Evolutionary conservation across 495 filamentous ascomycete genomes (phyloP).

Genomic region (Cercophora scortea): DNA sequence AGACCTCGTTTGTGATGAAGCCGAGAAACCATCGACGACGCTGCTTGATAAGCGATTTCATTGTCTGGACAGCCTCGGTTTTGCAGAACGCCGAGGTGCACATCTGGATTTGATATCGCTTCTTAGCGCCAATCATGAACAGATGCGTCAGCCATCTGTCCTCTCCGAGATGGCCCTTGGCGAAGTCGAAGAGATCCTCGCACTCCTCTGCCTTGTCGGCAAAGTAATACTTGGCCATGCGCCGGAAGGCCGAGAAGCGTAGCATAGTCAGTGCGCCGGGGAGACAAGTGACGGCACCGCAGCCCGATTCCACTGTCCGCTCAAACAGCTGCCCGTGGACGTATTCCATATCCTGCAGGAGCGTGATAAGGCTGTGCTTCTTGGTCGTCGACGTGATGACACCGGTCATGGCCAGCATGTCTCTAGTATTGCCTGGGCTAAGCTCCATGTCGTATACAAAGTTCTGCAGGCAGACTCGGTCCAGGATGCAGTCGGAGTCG

Average conservation of each 20-base stretch:
- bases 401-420: slow-evolving; percentile 97
- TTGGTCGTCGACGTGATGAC: slow-evolving; percentile 92
- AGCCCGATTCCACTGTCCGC: slow-evolving; percentile 90
- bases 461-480: slow-evolving; percentile 89
- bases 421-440: slow-evolving; percentile 83
- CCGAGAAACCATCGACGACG: slow-evolving; percentile 95
- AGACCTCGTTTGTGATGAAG: slow-evolving; percentile 97
- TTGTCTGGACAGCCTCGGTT: slow-evolving; percentile 91
- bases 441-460: slow-evolving; percentile 99
- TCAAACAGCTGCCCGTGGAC: slow-evolving; percentile 97
- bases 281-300: slow-evolving; percentile 90
- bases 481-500: slow-evolving; percentile 95
- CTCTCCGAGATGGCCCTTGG: slow-evolving; percentile 91
- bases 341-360: slow-evolving; percentile 97
- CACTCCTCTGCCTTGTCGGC: slow-evolving; percentile 95
- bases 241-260: slow-evolving; percentile 90
- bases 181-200: slow-evolving; percentile 94
- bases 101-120: slow-evolving; percentile 93
- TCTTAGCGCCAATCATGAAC: slow-evolving; percentile 95
- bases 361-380: slow-evolving; percentile 81
- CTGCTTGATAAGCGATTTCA: slow-evolving; percentile 83
- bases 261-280: slow-evolving; percentile 92
- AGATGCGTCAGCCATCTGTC: slow-evolving; percentile 97
- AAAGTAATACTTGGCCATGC: slow-evolving; percentile 99
- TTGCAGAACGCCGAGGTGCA: slow-evolving; percentile 98